Evolutionary conservation across 169 alveolate species (phyloP), one percentile per base, ranked within the genome.

Genomic region (Blepharisma undulans): DNA sequence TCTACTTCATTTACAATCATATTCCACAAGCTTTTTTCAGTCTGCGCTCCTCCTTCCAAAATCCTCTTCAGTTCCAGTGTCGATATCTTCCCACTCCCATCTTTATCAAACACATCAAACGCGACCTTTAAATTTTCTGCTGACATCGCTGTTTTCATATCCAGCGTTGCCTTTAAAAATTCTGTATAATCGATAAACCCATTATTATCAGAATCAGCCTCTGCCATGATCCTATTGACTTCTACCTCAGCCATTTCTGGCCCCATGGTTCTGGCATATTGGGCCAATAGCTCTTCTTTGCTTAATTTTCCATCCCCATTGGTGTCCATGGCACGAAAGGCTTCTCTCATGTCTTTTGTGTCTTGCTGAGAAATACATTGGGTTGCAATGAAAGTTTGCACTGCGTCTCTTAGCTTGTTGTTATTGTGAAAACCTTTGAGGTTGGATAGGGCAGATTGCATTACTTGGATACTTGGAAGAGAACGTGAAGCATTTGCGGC

Each of bases 61-160:
- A 90, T 76, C 71, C 90, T 87, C 76, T 89, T 92, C 71, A 92
- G 79, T 85, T 92, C 95, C 59, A 29, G 27, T 21, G 81, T 89
- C 33, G 90, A 74, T n/a, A 92, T 92, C 8, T 48, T 34, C 21
- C 95, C 95, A 71, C 78, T 90, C n/a, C 93, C 92, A 72, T 92
- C 95, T 4, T 78, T 76, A 76, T 92, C 95, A n/a, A 92, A 48
- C 4, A 89, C 88, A 59, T 92, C 89, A 79, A 90, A 92, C 29
- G 97, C 97, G 1, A 93, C 90, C 90, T 95, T 94, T 29, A 96
- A 92, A 78, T 92, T 95, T 27, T 76, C 60, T 21, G 32, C 59
- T 30, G 48, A 30, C 22, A 33, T 32, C 25, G 93, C 77, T 34
- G 93, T 95, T 19, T 82, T 77, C 14, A 61, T 25, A 36, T 91